Evolutionary conservation across 1,284 basidiomycete genomes (phyloP).

Genomic region (Fomitiporia mediterranea): DNA sequence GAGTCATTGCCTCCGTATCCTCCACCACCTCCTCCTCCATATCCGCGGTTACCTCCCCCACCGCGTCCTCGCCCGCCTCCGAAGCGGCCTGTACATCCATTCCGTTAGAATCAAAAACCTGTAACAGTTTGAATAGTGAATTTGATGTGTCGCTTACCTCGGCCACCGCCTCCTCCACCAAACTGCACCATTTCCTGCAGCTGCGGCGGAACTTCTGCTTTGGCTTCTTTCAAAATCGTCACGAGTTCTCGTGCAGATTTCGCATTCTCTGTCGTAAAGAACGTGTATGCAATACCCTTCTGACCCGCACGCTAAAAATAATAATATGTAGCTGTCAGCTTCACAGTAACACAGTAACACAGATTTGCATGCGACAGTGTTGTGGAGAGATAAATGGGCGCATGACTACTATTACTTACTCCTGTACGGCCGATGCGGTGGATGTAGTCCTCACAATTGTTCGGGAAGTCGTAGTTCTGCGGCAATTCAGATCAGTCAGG

Average conservation of each 20-base stretch:
- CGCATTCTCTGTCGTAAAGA: conserved; percentile 94
- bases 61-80: conserved; percentile 49
- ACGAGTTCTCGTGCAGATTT: conserved; percentile 93
- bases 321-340: not conserved
- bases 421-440: conserved; percentile 91
- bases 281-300: conserved; percentile 91
- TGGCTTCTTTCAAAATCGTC: conserved; percentile 86
- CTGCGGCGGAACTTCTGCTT: conserved; percentile 83
- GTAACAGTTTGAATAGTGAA: not conserved
- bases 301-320: conserved; percentile 71
- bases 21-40: conserved; percentile 36
- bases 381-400: not conserved
- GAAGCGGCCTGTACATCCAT: conserved; percentile 46
- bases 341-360: too few species aligned
- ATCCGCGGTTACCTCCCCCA: conserved; percentile 40
- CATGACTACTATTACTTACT: conserved; percentile 38
- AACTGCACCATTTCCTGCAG: conserved; percentile 92
- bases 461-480: conserved; percentile 95
- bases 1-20: conserved; percentile 34
- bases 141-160: conserved; percentile 47
- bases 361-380: not conserved
- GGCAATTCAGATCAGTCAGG: conserved; percentile 27
- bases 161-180: conserved; percentile 71
- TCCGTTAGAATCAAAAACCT: conserved; percentile 10
- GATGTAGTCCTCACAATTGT: conserved; percentile 93